Evolutionary conservation across 1,284 basidiomycete species (phyloP).

Genomic region (Marasmius tenuissimus): DNA sequence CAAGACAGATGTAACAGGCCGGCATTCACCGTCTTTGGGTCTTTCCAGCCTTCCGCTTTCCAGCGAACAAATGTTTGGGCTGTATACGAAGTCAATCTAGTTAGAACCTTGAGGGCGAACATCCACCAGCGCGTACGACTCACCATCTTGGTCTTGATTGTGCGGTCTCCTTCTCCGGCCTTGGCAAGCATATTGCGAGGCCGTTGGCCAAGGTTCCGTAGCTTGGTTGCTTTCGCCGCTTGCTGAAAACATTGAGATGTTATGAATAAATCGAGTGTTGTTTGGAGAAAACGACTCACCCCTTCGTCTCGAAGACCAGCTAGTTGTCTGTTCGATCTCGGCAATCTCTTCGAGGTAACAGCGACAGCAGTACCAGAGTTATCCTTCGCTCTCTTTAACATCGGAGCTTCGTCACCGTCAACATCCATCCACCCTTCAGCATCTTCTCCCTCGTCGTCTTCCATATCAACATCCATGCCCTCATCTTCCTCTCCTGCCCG

Average conservation of each 20-base stretch:
- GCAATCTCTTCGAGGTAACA: constrained; percentile 51
- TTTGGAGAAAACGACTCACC: constrained; percentile 39
- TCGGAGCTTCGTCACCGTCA: constrained; percentile 37
- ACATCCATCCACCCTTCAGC: constrained; percentile 48
- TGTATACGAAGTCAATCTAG: constrained; percentile 27
- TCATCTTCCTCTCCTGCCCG: constrained; percentile 53
- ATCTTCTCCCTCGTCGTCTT: constrained; percentile 40
- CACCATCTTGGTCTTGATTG: constrained; percentile 80
- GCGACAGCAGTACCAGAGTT: constrained; percentile 58
- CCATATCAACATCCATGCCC: constrained; percentile 35
- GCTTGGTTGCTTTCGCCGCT: constrained; percentile 73
- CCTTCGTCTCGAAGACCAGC: constrained; percentile 78
- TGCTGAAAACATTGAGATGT: constrained; percentile 48
- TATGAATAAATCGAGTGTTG: not conserved
- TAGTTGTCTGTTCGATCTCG: constrained; percentile 70
- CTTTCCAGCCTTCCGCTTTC: constrained; percentile 88
- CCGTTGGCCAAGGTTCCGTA: constrained; percentile 85
- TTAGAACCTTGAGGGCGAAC: not conserved
- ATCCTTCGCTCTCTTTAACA: constrained; percentile 58
- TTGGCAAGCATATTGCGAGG: constrained; percentile 85
- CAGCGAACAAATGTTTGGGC: constrained; percentile 86
- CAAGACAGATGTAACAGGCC: too few relatives aligned
- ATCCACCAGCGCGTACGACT: constrained; percentile 27
- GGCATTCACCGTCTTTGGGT: constrained; percentile 69
- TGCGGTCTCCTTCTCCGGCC: constrained; percentile 87